phyloP scores from a whole-genome alignment of 108 stramenopile genomes.

The Pseudonitzschia multiseries region DNA sequence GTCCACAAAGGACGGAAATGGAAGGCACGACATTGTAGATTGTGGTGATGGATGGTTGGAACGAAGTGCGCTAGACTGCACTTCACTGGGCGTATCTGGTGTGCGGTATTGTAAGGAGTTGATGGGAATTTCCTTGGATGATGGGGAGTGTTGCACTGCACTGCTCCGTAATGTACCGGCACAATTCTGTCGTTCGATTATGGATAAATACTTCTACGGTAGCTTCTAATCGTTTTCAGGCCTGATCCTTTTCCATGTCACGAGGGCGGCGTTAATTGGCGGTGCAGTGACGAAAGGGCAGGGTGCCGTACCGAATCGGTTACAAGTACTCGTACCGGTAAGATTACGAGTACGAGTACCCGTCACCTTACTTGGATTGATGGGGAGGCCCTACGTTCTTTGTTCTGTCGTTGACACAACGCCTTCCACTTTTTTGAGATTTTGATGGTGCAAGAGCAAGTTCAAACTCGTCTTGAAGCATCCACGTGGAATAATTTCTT shows the following conservation, averaged over 20 bases:
- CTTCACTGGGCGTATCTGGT: too few species aligned
- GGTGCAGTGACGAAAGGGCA: neutral
- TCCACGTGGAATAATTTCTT: neutral
- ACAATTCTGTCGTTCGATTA: too few species aligned
- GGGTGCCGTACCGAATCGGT: too few species aligned
- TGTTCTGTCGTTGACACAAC: too few species aligned
- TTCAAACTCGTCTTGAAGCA: neutral
- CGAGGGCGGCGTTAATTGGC: neutral
- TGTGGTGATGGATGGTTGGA: neutral
- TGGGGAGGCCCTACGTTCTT: too few species aligned
- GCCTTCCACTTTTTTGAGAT: neutral
- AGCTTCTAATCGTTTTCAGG: neutral
- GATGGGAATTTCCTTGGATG: too few species aligned
- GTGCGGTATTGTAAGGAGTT: too few species aligned
- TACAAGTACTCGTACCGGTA: too few species aligned
- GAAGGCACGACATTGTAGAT: constrained; percentile 56
- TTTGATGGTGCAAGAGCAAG: neutral
- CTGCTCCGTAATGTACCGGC: too few species aligned
- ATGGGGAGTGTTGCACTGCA: too few species aligned
- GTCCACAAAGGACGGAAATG: constrained; percentile 68
- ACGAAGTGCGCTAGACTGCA: neutral
- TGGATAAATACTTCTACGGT: neutral
- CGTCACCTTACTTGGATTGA: too few species aligned
- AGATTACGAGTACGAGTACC: too few species aligned
- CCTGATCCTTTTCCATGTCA: neutral